Conservation (phyloP, 768 basidiomycete genomes). For the Gyrodon lividus region DNA sequence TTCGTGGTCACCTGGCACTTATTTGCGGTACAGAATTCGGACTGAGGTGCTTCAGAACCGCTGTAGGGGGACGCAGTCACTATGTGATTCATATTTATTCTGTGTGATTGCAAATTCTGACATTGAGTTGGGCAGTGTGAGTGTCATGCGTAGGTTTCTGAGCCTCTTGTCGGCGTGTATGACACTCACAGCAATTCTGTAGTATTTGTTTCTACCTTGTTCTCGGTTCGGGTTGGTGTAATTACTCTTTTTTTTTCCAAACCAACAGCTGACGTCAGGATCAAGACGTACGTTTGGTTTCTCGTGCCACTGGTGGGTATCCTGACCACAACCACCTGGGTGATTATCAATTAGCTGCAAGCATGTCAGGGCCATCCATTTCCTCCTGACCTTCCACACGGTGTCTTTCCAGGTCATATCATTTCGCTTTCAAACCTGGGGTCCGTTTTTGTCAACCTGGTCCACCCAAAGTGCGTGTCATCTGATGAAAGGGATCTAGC, state of each 20-base stretch:
- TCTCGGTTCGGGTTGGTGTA: conserved; percentile 4
- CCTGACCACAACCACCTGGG: neutral
- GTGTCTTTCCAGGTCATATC: conserved; percentile 1
- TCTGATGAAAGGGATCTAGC: neutral
- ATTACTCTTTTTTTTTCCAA: neutral
- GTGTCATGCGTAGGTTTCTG: conserved; percentile 3
- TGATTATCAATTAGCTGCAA: neutral
- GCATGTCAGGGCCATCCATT: neutral
- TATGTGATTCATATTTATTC: neutral
- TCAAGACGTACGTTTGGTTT: neutral
- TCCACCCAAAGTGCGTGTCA: conserved; percentile 3
- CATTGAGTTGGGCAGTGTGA: conserved; percentile 1
- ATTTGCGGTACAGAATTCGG: neutral
- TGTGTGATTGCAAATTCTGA: neutral
- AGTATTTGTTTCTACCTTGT: conserved; percentile 6
- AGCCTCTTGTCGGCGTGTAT: neutral
- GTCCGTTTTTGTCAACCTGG: conserved; percentile 6
- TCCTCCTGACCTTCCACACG: neutral
- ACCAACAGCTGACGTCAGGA: neutral
- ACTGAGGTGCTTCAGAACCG: conserved; percentile 2
- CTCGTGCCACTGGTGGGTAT: neutral
- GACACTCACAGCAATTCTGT: neutral
- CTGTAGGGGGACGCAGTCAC: conserved; percentile 3
- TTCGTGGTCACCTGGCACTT: neutral
- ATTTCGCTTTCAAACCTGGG: conserved; percentile 8